Evolutionary conservation across 768 basidiomycete species (phyloP), one percentile per base, ranked within the genome.

Genomic region (Mycena amicta): DNA sequence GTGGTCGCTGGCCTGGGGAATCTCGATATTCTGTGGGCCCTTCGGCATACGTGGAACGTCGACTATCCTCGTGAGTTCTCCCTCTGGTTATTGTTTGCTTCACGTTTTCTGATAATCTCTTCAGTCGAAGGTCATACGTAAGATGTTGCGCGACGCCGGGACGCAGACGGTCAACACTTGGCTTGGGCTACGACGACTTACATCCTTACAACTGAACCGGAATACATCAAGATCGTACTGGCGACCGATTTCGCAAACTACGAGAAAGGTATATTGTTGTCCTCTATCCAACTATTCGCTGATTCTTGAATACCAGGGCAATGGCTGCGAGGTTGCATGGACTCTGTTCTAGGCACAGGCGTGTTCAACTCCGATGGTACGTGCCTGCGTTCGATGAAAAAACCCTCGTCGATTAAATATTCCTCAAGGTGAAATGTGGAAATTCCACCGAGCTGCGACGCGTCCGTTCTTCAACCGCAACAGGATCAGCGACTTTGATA

Each of bases 381-480:
- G 20, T 33, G n/a, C n/a, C 67, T 29, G 6, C 46, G 25, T 26
- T 37, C 20, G 8, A 30, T n/a, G n/a, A n/a, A n/a, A n/a, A n/a
- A n/a, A n/a, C n/a, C n/a, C 45, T n/a, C n/a, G n/a, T n/a, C n/a
- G n/a, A n/a, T n/a, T n/a, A 18, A 2, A 45, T 16, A 13, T 39
- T 27, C n/a, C 18, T 18, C 45, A 30, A 29, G 45, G 30, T 6
- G 5, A 15, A 15, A 33, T 28, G 18, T 46, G 69, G 27, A 82
- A 85, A 66, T 81, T 86, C 64, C 87, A 89, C 67, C 82, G 88
- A 13, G 64, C 76, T 4, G 85, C 89, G 74, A 84, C 85, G 0
- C 81, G 88, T 0, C 88, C 88, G 0, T 89, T 89, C 74, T 90
- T 90, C 73, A 79, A 68, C 54, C 77, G 75, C 46, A 85, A 89